A percentile compares a stretch with the other conserved stretches of the same genome.
These are phyloP conservation scores for Termitomyces sp. DNA, from an alignment of 768 basidiomycete species.

Conservation along the genomic window DNA sequence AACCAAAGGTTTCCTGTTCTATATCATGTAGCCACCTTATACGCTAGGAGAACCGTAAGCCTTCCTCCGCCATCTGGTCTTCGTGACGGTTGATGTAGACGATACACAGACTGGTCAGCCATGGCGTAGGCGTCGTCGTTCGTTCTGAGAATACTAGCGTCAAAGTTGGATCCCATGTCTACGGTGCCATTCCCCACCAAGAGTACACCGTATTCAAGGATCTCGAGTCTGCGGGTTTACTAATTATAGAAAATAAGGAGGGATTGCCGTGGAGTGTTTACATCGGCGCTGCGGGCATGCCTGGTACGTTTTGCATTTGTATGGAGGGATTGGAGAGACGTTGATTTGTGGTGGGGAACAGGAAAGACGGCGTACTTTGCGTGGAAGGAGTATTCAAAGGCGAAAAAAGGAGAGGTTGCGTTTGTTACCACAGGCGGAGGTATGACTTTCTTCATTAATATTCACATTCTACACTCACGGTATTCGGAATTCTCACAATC, in stretches of 20 bases:
- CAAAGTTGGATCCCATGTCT: slow-evolving; percentile 38
- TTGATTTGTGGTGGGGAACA: slow-evolving; percentile 1
- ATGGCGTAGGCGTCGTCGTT: slow-evolving; percentile 42
- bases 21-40: slow-evolving; percentile 20
- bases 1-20: background rate
- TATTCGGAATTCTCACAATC: background rate
- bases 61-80: background rate
- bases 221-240: slow-evolving; percentile 15
- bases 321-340: background rate
- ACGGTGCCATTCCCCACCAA: slow-evolving; percentile 30
- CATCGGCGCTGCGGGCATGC: slow-evolving; percentile 53
- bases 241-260: slow-evolving; percentile 35
- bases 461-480: too few species aligned
- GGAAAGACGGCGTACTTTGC: slow-evolving; percentile 36
- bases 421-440: slow-evolving; percentile 41
- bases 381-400: slow-evolving; percentile 37
- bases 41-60: slow-evolving; percentile 34
- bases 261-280: slow-evolving; percentile 47
- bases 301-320: slow-evolving; percentile 32
- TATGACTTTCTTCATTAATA: background rate
- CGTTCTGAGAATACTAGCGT: slow-evolving; percentile 34
- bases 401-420: slow-evolving; percentile 38
- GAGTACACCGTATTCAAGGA: slow-evolving; percentile 34
- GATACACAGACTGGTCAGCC: slow-evolving; percentile 22
- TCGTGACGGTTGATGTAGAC: background rate